Percentiles rank a stretch among this genome's conserved stretches.
These are phyloP conservation scores for Hypoxylon intermedium DNA, from an alignment of 495 filamentous ascomycete species.

Conservation along the genomic window DNA sequence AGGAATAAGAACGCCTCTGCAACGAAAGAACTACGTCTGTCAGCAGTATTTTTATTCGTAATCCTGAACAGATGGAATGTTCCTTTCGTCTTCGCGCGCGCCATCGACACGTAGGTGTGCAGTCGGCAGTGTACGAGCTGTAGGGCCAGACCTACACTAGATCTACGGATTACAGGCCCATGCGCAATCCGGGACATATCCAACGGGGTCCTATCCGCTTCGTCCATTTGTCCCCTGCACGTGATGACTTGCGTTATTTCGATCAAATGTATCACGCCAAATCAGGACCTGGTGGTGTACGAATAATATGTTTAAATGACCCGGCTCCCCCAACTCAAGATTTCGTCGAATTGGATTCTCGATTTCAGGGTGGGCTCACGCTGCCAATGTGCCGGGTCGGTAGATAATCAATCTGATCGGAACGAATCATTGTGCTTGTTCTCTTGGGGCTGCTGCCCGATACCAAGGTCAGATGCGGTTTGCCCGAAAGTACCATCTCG, in stretches of 20 bases:
- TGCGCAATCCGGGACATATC: no score
- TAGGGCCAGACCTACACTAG: conserved; percentile 17
- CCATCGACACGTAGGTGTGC: background rate
- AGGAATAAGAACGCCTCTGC: no score
- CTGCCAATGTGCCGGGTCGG: conserved; percentile 15
- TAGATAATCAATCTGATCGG: conserved; percentile 20
- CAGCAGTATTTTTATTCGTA: background rate
- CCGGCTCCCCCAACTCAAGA: background rate
- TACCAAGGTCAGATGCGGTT: conserved; percentile 3
- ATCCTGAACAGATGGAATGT: no score
- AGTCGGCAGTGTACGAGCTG: no score
- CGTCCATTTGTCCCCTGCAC: conserved; percentile 7
- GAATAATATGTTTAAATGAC: conserved; percentile 35
- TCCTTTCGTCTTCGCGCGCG: background rate
- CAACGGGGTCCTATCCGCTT: conserved; percentile 1
- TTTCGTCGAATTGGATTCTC: conserved; percentile 9
- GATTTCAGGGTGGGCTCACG: conserved; percentile 1
- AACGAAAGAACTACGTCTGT: background rate
- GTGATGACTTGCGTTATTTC: conserved; percentile 28
- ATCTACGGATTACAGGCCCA: conserved; percentile 16
- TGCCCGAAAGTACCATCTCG: no score
- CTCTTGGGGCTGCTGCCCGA: background rate
- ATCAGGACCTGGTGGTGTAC: conserved; percentile 26
- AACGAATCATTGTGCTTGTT: conserved; percentile 10
- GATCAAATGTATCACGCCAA: conserved; percentile 17